Evolutionary conservation across 768 basidiomycete species (phyloP).

Genomic region (Porphyrellus cyaneotinctus): DNA sequence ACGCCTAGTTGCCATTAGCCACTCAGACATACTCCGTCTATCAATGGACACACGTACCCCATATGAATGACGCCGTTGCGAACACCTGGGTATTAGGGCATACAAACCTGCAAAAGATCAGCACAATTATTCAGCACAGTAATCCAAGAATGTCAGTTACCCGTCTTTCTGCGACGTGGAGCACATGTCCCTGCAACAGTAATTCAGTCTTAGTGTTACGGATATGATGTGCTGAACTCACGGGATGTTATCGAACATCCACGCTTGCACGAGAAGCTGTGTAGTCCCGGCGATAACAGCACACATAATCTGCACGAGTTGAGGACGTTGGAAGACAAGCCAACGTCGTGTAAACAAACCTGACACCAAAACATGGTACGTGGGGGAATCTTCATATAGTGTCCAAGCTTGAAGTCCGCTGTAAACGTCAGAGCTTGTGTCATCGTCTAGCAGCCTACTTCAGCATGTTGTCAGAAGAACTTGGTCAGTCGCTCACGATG

Average conservation of each 20-base stretch:
- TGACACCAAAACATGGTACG: conserved; percentile 70
- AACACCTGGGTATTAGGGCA: conserved; percentile 53
- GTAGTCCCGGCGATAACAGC: conserved; percentile 66
- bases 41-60: conserved; percentile 19
- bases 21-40: conserved; percentile 10
- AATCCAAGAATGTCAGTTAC: not conserved
- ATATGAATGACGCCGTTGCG: conserved; percentile 55
- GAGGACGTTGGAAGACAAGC: not conserved
- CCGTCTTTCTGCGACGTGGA: conserved; percentile 39
- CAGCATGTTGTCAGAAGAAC: not conserved
- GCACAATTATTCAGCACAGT: not conserved
- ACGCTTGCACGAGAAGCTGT: conserved; percentile 71
- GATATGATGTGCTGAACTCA: conserved; percentile 26
- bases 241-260: conserved; percentile 62
- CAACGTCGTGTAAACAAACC: conserved; percentile 27
- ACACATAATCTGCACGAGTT: conserved; percentile 47
- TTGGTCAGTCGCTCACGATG: conserved; percentile 35
- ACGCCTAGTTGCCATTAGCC: conserved; percentile 44
- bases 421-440: conserved; percentile 58
- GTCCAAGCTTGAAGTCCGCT: conserved; percentile 75
- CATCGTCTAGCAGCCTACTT: conserved; percentile 25
- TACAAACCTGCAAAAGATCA: conserved; percentile 35
- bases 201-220: not conserved
- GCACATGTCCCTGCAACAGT: conserved; percentile 44
- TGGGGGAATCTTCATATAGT: conserved; percentile 62